Evolutionary conservation across 225 moss, liverwort and hornwort species (phyloP), one percentile per base, ranked within the genome.

Genomic region (Neckera pumila): DNA sequence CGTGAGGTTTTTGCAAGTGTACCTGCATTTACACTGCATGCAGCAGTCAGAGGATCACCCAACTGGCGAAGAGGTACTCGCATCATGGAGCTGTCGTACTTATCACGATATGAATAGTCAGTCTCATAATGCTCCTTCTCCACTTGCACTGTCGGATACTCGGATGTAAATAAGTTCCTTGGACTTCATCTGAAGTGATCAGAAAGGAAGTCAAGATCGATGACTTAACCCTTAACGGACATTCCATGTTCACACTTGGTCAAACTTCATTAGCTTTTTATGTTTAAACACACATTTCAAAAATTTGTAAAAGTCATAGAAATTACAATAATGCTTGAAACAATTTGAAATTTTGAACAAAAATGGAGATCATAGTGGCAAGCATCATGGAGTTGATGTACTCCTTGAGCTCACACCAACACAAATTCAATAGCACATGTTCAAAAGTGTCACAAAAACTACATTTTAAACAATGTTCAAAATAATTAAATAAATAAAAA

Each of bases 21-120:
- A 45, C 54, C 43, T 43, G 73, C 89, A 89, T 40, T 79, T 85
- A 63, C 85, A 72, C 54, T 57, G 43, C 79, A 61, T 42, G 82
- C 43, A 56, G 80, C 64, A 82, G 89, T 84, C 84, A 89, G 89
- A 79, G 89, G 70, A 84, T 89, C 89, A 71, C 79, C 57, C n/a
- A 76, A 76, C 83, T 88, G 49, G 76, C 65, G 43, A 83, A 75
- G 65, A 51, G 66, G 78, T 70, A 84, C 79, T 47, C 57, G 40
- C 78, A 79, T 70, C 85, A 64, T 31, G 64, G 22, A 22, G 34
- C 62, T 73, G 82, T 34, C 42, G 42, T 82, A 87, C 73, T 61
- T 62, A 38, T 82, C 45, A 63, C 82, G 66, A 84, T 81, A 61
- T 61, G 51, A 71, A 36, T 72, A 71, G 81, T 74, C 81, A 81